Conservation (phyloP, 352 stramenopile genomes). For the Phytopythium litorale region DNA sequence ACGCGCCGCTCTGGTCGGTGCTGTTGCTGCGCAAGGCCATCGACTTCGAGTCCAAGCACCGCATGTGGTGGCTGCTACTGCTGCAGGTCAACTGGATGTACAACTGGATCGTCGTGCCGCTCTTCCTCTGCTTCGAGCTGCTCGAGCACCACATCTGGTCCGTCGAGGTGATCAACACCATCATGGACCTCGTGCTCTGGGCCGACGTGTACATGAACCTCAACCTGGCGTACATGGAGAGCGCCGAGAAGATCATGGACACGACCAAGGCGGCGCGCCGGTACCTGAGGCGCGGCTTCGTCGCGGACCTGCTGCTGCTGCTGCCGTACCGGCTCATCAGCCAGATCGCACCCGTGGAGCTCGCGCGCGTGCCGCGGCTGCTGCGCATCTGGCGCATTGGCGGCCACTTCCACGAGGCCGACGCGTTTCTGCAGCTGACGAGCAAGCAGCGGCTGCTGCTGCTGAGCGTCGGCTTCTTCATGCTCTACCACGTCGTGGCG, state of each 20-base stretch:
- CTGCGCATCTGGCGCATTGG: slow-evolving; percentile 30
- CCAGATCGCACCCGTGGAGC: slow-evolving; percentile 9
- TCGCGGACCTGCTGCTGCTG: slow-evolving; percentile 38
- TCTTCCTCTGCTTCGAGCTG: slow-evolving; percentile 34
- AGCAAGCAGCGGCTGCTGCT: slow-evolving; percentile 49
- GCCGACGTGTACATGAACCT: slow-evolving; percentile 51
- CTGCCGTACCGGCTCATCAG: slow-evolving; percentile 39
- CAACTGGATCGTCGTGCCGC: slow-evolving; percentile 52
- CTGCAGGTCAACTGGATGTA: slow-evolving; percentile 45
- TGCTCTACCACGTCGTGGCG: slow-evolving; percentile 57
- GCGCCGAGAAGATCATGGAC: slow-evolving; percentile 59
- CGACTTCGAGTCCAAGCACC: slow-evolving; percentile 28
- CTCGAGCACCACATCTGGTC: slow-evolving; percentile 26
- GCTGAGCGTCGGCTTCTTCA: slow-evolving; percentile 38
- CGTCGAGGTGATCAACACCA: slow-evolving; percentile 24
- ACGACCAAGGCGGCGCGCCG: slow-evolving; percentile 22
- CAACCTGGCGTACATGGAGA: slow-evolving; percentile 44
- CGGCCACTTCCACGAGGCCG: slow-evolving; percentile 40
- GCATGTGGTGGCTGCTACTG: slow-evolving; percentile 47
- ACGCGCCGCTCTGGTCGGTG: slow-evolving; percentile 22
- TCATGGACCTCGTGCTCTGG: slow-evolving; percentile 42
- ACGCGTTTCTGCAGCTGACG: slow-evolving; percentile 38
- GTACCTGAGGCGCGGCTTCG: slow-evolving; percentile 31
- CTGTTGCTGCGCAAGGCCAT: slow-evolving; percentile 34
- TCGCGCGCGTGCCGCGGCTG: slow-evolving; percentile 31